Evolutionary conservation across 2,329 filamentous ascomycete species (phyloP).

Genomic region (Amauroascus niger): DNA sequence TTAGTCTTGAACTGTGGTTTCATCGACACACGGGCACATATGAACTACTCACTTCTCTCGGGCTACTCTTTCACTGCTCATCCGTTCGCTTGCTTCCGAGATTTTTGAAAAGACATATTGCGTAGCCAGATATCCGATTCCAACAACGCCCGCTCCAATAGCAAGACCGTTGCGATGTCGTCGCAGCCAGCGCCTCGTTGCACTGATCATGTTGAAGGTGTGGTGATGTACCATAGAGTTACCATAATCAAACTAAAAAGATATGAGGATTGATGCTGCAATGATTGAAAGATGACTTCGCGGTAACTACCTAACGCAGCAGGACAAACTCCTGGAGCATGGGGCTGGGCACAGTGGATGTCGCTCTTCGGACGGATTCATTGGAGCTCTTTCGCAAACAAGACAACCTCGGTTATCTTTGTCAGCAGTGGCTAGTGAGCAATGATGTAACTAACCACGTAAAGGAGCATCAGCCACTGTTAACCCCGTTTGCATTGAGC

Average conservation of each 20-base stretch:
- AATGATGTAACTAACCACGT: conserved; percentile 8
- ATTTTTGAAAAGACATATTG: conserved; percentile 91
- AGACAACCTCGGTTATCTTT: conserved; percentile 5
- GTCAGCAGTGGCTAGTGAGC: conserved; percentile 7
- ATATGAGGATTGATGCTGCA: neutral
- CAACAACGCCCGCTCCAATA: conserved; percentile 76
- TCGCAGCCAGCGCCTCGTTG: conserved; percentile 80
- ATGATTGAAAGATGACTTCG: neutral
- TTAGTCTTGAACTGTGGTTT: neutral
- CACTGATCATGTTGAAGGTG: conserved; percentile 48
- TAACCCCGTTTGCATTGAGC: too few species aligned
- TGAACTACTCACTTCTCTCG: conserved; percentile 71
- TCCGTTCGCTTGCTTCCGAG: conserved; percentile 85
- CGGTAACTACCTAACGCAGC: neutral
- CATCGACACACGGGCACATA: neutral
- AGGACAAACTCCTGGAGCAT: neutral
- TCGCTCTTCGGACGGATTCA: neutral
- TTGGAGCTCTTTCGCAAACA: neutral
- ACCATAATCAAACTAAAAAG: neutral
- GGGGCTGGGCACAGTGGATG: neutral
- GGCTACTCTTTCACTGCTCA: conserved; percentile 90
- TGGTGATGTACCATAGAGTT: neutral
- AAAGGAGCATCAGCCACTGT: too few species aligned
- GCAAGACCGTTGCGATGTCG: conserved; percentile 85
- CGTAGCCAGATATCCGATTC: conserved; percentile 80